Percentiles rank a stretch among this genome's conserved stretches.
phyloP scores from a whole-genome alignment of 495 filamentous ascomycete species.

The Trichoderma orchidacearum region DNA sequence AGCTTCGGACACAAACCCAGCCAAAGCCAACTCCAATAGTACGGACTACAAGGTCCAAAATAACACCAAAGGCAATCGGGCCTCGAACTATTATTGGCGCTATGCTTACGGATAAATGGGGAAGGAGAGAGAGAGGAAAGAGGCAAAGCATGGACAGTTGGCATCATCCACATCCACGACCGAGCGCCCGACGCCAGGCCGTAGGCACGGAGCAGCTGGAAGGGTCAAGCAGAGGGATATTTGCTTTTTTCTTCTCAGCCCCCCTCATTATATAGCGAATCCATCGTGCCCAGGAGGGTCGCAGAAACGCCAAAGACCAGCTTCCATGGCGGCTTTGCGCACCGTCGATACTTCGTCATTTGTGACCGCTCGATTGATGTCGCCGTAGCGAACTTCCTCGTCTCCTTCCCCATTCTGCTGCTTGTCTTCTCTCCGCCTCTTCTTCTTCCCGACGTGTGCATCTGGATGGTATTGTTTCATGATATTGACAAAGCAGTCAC shows the following conservation, averaged over 20 bases:
- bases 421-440: constrained; percentile 11
- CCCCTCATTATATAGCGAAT: constrained; percentile 46
- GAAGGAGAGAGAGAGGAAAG: background rate
- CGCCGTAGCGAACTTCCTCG: constrained; percentile 44
- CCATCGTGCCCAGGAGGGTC: constrained; percentile 55
- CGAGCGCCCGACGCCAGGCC: background rate
- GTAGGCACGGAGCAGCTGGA: background rate
- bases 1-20: background rate
- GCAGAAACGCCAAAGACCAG: constrained; percentile 62
- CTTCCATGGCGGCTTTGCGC: constrained; percentile 46
- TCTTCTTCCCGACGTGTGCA: constrained; percentile 60
- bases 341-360: constrained; percentile 48
- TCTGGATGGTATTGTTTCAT: constrained; percentile 72
- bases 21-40: no score
- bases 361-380: constrained; percentile 58
- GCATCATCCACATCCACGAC: background rate
- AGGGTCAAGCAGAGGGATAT: background rate
- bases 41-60: no score
- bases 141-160: background rate
- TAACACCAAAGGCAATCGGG: background rate
- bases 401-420: constrained; percentile 3
- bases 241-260: no score
- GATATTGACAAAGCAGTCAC: constrained; percentile 55
- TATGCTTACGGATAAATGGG: background rate
- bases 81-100: background rate